Evolutionary conservation across 2,329 filamentous ascomycete genomes (phyloP), one percentile per base, ranked within the genome.

Genomic region (Aspergillus neoniger): DNA sequence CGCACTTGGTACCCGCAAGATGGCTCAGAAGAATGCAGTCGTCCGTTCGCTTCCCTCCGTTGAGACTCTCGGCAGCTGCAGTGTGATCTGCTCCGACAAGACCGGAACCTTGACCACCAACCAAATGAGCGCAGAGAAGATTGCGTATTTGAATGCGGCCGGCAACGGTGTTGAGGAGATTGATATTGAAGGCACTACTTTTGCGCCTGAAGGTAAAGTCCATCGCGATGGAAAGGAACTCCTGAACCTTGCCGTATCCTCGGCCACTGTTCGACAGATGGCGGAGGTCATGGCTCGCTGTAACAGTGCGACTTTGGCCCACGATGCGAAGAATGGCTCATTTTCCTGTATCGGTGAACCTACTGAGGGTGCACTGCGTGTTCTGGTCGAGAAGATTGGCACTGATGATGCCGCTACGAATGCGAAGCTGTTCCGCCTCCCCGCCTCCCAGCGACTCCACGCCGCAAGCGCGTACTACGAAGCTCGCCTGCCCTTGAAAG

Each of bases 51-150:
- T 99, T 69, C 95, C 95, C 19, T 99, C 95, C 1, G 95, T 99
- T 55, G 95, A 99, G 80, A 99, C 95, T 12, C 85, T 99, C 56
- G 95, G 95, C 74, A 99, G 95, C 84, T 99, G 95, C 86, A 99
- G 95, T 72, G 93, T 99, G 59, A 97, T 99, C 75, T 99, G 96
- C 82, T 99, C 96, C 4, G 95, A 99, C 83, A 99, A 99, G 84
- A 99, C 95, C 5, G 96, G 95, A 69, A 99, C 95, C 52, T 81
- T 99, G 74, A 99, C 95, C 10, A 99, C 95, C 43, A 99, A 99
- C 80, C 93, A 98, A 79, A 99, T 99, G 95, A 98, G 95, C 73
- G 95, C 97, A 59, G 95, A 88, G 82, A 96, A 94, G 79, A 80
- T 98, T 58, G 91, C 96, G 51, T 91, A 93, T 74, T 83, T 99